Evolutionary conservation across 2,329 filamentous ascomycete species (phyloP), one percentile per base, ranked within the genome.

Genomic region (Clarireedia homoeocarpa): DNA sequence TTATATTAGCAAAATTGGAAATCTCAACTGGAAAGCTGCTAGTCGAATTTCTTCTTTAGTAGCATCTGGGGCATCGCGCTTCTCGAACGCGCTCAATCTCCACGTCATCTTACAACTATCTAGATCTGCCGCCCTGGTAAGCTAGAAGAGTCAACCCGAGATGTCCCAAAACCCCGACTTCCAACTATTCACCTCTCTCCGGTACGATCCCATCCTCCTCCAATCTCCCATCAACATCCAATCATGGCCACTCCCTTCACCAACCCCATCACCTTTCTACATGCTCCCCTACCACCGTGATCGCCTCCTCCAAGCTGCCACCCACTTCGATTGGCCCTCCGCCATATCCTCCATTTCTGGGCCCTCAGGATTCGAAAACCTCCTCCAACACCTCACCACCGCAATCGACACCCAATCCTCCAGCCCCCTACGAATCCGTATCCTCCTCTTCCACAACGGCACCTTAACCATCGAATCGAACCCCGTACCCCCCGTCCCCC

Each of bases 251-350:
- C 84, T 83, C 65, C 44, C 75, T 73, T 63, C 61, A 66, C 26
- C 54, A 20, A 23, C 66, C 9, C 46, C 73, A 6, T 88, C 83
- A 7, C 80, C 85, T 0, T 84, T 89, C 63, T 95, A 95, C 70
- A 89, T 95, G 78, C 79, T 94, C 15, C 77, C 83, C 57, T 85
- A 85, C 63, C 91, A 96, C 69, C 81, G 83, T 47, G 86, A 91
- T 68, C 85, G 91, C 53, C 80, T 96, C 68, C 75, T 90, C n/a
- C 78, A 74, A 56, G 83, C 82, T 14, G 82, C 82, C 5, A 69
- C 65, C 5, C 68, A 84, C 61, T 86, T 81, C 74, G 66, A 71
- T 5, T 86, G 81, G 82, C 63, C 71, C 1, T 58, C 66, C 3
- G 81, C 77, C 0, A 62, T 78, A 9, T 64, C 72, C 0, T 60